Base-by-base conservation (phyloP, 2,329 filamentous ascomycete genomes). In the Hypoxylon sp. region DNA sequence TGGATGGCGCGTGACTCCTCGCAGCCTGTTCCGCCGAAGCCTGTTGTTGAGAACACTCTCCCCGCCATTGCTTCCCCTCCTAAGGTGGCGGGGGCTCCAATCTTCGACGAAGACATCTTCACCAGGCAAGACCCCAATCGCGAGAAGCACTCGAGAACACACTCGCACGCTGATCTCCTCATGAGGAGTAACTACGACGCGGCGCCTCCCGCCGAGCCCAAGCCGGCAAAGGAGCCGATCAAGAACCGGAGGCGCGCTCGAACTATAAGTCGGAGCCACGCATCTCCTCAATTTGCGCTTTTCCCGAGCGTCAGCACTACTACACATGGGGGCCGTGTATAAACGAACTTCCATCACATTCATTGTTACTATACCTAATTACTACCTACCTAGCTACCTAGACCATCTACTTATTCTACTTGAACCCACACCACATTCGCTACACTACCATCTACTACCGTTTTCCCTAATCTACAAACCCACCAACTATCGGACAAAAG, bases 191-290 rank as follows among this genome's bases (percentile, higher is more conserved):
- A 60, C 23, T 60, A 60, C 25, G 69, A 70, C 14, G 63, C 55
- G 1, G 57, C 49, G 19, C 45, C 64, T n/a, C 41, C 70, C 13
- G 30, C 59, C 11, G 72, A 71, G 21, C 17, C 53, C 1, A 72
- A 71, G 41, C 14, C 25, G 10, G 38, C 67, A 4, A 70, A 70
- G 25, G 72, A 75, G 61, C 48, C 71, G 1, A 19, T 69, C 5
- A 76, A 72, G 68, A 72, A 67, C 45, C 75, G 76, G 11, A 68
- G 75, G n/a, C 72, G 77, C 32, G 76, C 77, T n/a, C 73, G 76
- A 32, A 79, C 77, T 28, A 77, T 71, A 28, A 79, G 77, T 58
- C 71, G 74, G 13, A 78, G 75, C 68, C 74, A 74, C 53, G 69
- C 68, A 13, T 64, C 74, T 23, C 76, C 75, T 14, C 74, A 76